Evolutionary conservation across 164 flowering plant species (phyloP), one percentile per base, ranked within the genome.

Genomic region (Vitis labrusca): DNA sequence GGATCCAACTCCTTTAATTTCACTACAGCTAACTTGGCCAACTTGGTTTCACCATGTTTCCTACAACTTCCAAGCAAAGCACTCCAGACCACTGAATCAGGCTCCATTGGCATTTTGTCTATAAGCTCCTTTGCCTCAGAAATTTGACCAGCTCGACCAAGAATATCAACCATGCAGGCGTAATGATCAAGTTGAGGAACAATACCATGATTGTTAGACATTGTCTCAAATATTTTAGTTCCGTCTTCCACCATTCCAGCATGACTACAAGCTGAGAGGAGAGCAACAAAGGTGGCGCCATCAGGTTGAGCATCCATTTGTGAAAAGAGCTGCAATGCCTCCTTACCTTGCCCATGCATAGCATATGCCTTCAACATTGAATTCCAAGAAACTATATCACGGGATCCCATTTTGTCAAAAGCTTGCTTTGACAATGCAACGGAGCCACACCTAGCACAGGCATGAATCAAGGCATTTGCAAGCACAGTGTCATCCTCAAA

Each of bases 221-320:
- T 89, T 15, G 73, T 47, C 14, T 85, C 64, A 76, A 91, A 91
- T 17, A 93, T 78, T 60, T 74, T 61, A 29, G 50, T 72, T 60
- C 96, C 97, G 77, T 85, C 77, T 51, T 83, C 81, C 47, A 89
- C 89, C 62, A 85, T 76, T 52, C 97, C 98, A 50, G 86, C 79
- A 76, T 92, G 94, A 75, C 94, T 85, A 63, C 94, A 92, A 16
- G 94, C 91, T 10, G 91, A 79, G 61, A 92, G 86, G n/a, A 92
- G 74, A 50, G 93, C 85, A 62, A 89, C 90, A 69, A 92, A 85
- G 32, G 93, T 92, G 51, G 91, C 44, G 19, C 85, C 66, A 80
- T 92, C 94, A 50, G 96, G 91, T 49, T 59, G 51, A 56, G 74
- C 53, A 68, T 84, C 72, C 94, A 92, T 89, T 66, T 55, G 52